Conservation (phyloP, 2,329 filamentous ascomycete species). For the Diaporthe sp. region DNA sequence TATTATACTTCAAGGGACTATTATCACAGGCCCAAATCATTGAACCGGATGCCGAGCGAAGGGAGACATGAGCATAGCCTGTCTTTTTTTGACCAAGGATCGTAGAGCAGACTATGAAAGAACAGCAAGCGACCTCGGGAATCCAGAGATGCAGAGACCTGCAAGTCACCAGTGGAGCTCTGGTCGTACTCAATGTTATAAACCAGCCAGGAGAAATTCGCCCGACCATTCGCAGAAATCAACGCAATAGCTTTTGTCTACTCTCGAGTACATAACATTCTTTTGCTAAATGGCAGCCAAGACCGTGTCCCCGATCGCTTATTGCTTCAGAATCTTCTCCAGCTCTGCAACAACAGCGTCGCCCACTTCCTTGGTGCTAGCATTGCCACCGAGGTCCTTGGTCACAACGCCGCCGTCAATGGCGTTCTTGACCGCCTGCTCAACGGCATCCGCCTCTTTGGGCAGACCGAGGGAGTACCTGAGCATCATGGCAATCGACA, state of each 20-base stretch:
- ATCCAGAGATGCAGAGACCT: neutral
- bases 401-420: conserved; percentile 85
- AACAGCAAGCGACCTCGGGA: neutral
- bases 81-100: too few relatives aligned
- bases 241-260: conserved; percentile 27
- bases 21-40: neutral
- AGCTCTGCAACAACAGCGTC: conserved; percentile 84
- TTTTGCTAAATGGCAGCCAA: neutral
- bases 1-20: neutral
- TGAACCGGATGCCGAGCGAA: neutral
- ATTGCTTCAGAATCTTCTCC: conserved; percentile 69
- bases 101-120: neutral
- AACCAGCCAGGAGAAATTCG: too few relatives aligned
- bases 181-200: neutral
- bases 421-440: conserved; percentile 81
- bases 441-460: conserved; percentile 80
- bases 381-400: conserved; percentile 83
- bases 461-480: conserved; percentile 89
- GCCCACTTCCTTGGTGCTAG: conserved; percentile 78
- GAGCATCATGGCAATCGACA: conserved; percentile 95
- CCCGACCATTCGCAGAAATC: neutral
- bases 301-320: neutral
- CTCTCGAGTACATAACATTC: neutral
- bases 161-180: neutral
- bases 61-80: neutral